Percentiles rank a stretch among this genome's conserved stretches.
Evolutionary conservation across 2,329 filamentous ascomycete genomes (phyloP).

Genomic region (Fusarium dimerum): DNA sequence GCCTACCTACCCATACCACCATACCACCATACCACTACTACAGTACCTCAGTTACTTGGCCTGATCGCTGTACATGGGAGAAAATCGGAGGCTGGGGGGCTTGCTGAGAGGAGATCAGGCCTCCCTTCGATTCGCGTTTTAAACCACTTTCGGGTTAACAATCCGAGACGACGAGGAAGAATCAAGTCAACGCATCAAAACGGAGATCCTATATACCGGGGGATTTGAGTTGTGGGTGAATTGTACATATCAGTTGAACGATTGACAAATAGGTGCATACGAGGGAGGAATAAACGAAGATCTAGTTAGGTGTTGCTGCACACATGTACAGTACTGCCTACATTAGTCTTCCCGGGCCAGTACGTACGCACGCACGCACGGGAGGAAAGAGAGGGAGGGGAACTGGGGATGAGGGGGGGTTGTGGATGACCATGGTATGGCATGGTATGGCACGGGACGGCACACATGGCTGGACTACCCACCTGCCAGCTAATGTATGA

Average conservation of each 20-base stretch:
- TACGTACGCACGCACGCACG: constrained; percentile 14
- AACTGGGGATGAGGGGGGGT: constrained; percentile 2
- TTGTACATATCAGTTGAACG: background rate
- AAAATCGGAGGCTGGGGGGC: no score
- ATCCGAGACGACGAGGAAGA: no score
- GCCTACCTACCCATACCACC: no score
- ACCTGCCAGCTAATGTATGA: constrained; percentile 30
- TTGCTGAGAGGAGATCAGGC: no score
- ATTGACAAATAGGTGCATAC: background rate
- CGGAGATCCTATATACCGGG: constrained; percentile 14
- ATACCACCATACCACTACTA: no score
- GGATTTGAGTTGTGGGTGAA: background rate
- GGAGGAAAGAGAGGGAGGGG: no score
- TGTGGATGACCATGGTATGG: constrained; percentile 20
- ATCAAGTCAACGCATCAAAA: no score
- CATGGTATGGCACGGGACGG: constrained; percentile 6
- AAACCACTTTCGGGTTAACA: no score
- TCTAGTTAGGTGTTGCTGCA: constrained; percentile 19
- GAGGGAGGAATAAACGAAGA: constrained; percentile 18
- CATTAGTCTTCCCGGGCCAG: constrained; percentile 35
- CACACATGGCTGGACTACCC: constrained; percentile 9
- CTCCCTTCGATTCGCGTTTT: no score
- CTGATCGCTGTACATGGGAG: no score
- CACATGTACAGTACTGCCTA: constrained; percentile 14
- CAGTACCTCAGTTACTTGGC: no score